Evolutionary conservation across 2,329 filamentous ascomycete genomes (phyloP), one percentile per base, ranked within the genome.

Genomic region (Alternaria conjuncta): DNA sequence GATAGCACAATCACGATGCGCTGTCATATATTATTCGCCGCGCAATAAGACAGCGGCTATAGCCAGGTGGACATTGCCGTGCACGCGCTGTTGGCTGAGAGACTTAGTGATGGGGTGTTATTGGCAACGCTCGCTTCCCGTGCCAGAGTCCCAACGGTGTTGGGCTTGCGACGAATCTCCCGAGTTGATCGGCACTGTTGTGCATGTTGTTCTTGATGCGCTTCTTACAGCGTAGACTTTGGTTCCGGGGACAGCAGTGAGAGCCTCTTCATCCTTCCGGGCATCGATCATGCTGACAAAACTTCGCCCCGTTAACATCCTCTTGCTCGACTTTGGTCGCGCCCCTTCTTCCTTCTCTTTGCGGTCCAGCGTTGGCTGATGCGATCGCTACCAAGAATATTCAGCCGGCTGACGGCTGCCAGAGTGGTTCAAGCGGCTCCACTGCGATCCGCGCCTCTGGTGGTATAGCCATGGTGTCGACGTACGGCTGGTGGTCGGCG

Each of bases 1-100:
- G 20, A 66, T 66, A 66, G 21, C 25, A 51, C 26, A 47, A 13
- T 46, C 25, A 21, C 60, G 60, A 45, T 60, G 47, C 55, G 54
- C 25, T 44, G 51, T 32, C 56, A 41, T 45, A 55, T 43, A 60
- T 51, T 57, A 60, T 36, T 57, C 56, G 49, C 49, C 44, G 63
- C 49, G 25, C 21, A 57, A 60, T 63, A 64, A 55, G 54, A 51
- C 43, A 18, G 36, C 57, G 43, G 3, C 45, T 60, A 60, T 64
- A 46, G 41, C 44, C 46, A 23, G 41, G 43, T 63, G 47, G 32
- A 28, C 21, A 53, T 50, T 45, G 32, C 57, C 53, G 61, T 60
- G 60, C 60, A 30, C 36, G 7, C 30, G 46, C 28, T 45, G 54
- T 54, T 57, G 60, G 54, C 25, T 44, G 50, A 43, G 47, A 55